phyloP scores from a whole-genome alignment of 306 rosid genomes.

The Cicer bijugum region DNA sequence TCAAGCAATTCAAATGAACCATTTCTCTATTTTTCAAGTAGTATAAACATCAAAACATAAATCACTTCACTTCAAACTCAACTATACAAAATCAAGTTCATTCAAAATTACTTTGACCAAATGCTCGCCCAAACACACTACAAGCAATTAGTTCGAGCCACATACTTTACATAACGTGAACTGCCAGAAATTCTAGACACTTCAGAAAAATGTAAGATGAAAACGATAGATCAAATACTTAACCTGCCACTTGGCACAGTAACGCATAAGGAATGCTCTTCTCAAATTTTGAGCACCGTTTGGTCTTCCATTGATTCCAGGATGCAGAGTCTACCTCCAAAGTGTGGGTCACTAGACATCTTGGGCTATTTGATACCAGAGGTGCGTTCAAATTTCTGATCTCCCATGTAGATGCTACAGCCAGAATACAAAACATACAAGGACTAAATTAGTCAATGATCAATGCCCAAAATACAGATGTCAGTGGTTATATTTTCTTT shows the following conservation, averaged over 20 bases:
- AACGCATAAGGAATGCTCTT: constrained; percentile 81
- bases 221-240: constrained; percentile 44
- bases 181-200: constrained; percentile 33
- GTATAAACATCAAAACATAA: neutral
- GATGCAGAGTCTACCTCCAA: constrained; percentile 75
- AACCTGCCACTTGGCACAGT: constrained; percentile 91
- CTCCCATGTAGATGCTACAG: constrained; percentile 94
- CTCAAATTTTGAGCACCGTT: constrained; percentile 71
- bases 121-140: constrained; percentile 17
- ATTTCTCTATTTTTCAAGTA: too few species aligned
- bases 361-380: constrained; percentile 59
- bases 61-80: constrained; percentile 7
- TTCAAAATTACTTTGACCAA: neutral
- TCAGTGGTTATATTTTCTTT: constrained; percentile 27
- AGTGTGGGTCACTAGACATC: constrained; percentile 88
- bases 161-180: constrained; percentile 32
- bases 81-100: neutral
- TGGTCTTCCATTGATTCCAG: constrained; percentile 83
- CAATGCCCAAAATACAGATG: constrained; percentile 15
- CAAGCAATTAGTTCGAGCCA: constrained; percentile 37
- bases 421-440: constrained; percentile 35
- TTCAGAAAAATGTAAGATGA: constrained; percentile 9
- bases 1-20: too few species aligned
- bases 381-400: constrained; percentile 69
- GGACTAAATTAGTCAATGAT: constrained; percentile 32